Conservation (phyloP, 2,329 filamentous ascomycete species). For the Fusarium camptoceras region DNA sequence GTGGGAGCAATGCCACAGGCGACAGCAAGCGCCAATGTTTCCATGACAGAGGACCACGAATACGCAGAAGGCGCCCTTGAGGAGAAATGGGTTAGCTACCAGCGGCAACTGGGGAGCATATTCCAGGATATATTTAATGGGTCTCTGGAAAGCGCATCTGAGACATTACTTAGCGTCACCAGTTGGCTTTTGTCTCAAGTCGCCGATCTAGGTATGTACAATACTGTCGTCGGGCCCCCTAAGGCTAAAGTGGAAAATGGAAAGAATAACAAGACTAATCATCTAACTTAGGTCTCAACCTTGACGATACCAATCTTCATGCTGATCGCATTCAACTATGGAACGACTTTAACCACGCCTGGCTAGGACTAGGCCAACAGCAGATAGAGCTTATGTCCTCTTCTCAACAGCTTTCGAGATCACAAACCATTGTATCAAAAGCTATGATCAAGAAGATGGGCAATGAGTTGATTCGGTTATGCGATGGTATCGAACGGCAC, state of each 20-base stretch:
- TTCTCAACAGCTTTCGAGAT: conserved; percentile 66
- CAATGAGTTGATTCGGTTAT: conserved; percentile 82
- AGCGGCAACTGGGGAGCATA: conserved; percentile 70
- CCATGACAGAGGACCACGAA: conserved; percentile 67
- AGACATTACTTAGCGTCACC: conserved; percentile 64
- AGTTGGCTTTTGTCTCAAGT: conserved; percentile 68
- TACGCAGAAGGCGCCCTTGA: conserved; percentile 69
- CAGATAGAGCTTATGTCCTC: conserved; percentile 81
- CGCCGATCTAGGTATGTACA: conserved; percentile 64
- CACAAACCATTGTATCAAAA: conserved; percentile 73
- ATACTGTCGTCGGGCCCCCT: neutral
- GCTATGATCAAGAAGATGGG: conserved; percentile 82
- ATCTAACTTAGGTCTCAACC: conserved; percentile 75
- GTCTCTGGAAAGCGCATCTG: conserved; percentile 62
- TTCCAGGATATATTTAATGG: conserved; percentile 76
- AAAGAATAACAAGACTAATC: conserved; percentile 29
- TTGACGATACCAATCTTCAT: conserved; percentile 82
- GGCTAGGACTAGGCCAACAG: conserved; percentile 84
- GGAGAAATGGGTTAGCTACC: conserved; percentile 76
- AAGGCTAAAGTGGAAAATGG: neutral
- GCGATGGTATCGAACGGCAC: conserved; percentile 87
- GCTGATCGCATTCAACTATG: conserved; percentile 84
- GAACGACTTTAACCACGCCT: conserved; percentile 94
- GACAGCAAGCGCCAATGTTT: conserved; percentile 56
- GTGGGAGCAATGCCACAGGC: conserved; percentile 60